Evolutionary conservation across 1,139 yeast species (phyloP).

Genomic region (Geotrichum cucujoidarum): DNA sequence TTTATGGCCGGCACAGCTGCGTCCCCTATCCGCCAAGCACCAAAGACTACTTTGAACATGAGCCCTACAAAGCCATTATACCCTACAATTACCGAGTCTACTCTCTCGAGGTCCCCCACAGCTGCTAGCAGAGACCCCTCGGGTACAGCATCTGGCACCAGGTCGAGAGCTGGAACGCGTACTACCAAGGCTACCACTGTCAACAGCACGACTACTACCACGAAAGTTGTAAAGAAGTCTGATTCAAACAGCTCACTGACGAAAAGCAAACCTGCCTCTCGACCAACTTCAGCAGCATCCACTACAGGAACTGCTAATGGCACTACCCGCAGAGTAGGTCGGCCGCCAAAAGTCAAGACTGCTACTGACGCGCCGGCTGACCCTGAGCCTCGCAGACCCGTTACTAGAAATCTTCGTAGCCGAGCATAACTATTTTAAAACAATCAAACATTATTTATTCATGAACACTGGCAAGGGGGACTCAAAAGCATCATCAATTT

Average conservation of each 20-base stretch:
- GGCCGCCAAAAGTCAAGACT: conserved; percentile 8
- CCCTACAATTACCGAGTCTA: conserved; percentile 1
- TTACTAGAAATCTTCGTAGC: conserved; percentile 8
- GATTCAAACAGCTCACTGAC: conserved; percentile 4
- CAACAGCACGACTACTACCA: neutral
- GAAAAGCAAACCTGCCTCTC: neutral
- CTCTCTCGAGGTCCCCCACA: neutral
- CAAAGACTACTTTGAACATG: neutral
- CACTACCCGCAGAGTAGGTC: conserved; percentile 9
- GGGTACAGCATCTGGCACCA: neutral
- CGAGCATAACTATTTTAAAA: conserved; percentile 2
- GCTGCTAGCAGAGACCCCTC: neutral
- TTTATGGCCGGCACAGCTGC: neutral
- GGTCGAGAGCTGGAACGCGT: conserved; percentile 3
- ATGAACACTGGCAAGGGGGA: too few species aligned
- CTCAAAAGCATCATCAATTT: too few species aligned
- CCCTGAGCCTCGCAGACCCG: neutral
- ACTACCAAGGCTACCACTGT: neutral
- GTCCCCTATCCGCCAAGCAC: conserved; percentile 1
- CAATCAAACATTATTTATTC: too few species aligned
- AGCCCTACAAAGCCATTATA: conserved; percentile 4
- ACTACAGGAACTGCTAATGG: neutral
- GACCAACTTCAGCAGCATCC: conserved; percentile 1
- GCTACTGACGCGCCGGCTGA: neutral
- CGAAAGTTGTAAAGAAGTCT: conserved; percentile 3